Percentiles rank a stretch among this genome's conserved stretches.
Evolutionary conservation across 371 early-diverging fungal species (phyloP).

Genomic region (Rhizopus stolonifer): DNA sequence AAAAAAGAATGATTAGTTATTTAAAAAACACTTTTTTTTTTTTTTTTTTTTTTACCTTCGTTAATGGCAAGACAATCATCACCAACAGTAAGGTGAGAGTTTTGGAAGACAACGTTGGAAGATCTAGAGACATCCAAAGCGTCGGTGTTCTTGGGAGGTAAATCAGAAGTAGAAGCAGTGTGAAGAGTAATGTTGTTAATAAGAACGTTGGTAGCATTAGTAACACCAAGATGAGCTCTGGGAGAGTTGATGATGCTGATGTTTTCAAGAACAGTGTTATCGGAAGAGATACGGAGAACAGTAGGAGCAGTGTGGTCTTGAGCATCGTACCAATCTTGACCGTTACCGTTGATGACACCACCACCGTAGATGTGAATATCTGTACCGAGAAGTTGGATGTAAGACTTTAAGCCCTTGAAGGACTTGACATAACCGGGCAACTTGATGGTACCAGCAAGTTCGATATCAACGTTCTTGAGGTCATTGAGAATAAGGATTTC

Average conservation of each 20-base stretch:
- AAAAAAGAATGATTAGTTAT: too few species aligned
- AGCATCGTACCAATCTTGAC: slow-evolving; percentile 26
- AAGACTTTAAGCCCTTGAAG: slow-evolving; percentile 24
- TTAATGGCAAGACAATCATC: slow-evolving; percentile 41
- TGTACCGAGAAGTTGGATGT: slow-evolving; percentile 26
- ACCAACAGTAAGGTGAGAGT: slow-evolving; percentile 24
- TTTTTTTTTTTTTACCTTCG: too few species aligned
- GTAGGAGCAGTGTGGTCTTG: slow-evolving; percentile 35
- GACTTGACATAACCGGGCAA: slow-evolving; percentile 25
- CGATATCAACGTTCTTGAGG: slow-evolving; percentile 31
- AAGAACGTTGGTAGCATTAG: slow-evolving; percentile 23
- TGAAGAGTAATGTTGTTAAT: slow-evolving; percentile 27
- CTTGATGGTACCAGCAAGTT: slow-evolving; percentile 28
- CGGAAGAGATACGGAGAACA: slow-evolving; percentile 28
- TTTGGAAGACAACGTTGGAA: slow-evolving; percentile 20
- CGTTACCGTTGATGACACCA: slow-evolving; percentile 30
- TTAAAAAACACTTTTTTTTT: too few species aligned
- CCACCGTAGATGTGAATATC: slow-evolving; percentile 26
- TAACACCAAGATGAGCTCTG: slow-evolving; percentile 34
- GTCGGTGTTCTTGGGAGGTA: too few species aligned
- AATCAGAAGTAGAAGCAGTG: slow-evolving; percentile 25
- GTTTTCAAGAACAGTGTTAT: slow-evolving; percentile 31
- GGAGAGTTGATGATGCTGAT: slow-evolving; percentile 33
- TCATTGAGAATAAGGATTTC: too few species aligned
- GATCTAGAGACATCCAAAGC: slow-evolving; percentile 36